Evolutionary conservation across 805 yeast species (phyloP).

Genomic region (Candida boidinii): DNA sequence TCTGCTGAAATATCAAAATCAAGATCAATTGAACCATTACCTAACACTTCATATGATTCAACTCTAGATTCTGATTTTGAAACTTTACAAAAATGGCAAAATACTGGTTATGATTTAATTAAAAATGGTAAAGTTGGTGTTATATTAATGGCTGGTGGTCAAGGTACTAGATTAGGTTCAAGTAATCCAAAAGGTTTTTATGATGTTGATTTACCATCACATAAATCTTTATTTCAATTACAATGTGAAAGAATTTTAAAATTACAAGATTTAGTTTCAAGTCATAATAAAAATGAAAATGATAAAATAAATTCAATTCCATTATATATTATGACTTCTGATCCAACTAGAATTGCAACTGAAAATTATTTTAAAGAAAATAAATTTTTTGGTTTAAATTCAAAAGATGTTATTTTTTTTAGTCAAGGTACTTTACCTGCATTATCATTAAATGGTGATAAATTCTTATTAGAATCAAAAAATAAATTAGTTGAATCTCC

Average conservation of each 20-base stretch:
- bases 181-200: conserved; percentile 90
- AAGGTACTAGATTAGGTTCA: conserved; percentile 93
- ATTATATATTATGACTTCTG: conserved; percentile 95
- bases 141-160: conserved; percentile 95
- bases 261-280: conserved; percentile 54
- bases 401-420: conserved; percentile 63
- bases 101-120: conserved; percentile 60
- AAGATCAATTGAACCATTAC: conserved; percentile 38
- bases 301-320: conserved; percentile 32
- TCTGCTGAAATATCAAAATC: conserved; percentile 13
- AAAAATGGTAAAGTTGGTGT: conserved; percentile 74
- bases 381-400: conserved; percentile 61
- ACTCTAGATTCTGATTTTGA: conserved; percentile 27
- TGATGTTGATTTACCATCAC: conserved; percentile 77
- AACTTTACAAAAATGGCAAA: conserved; percentile 21
- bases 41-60: conserved; percentile 44
- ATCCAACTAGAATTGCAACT: conserved; percentile 72
- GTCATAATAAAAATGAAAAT: conserved; percentile 16
- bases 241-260: conserved; percentile 80
- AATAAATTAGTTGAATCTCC: conserved; percentile 72
- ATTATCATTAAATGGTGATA: conserved; percentile 57
- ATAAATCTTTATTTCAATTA: conserved; percentile 77
- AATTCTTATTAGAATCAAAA: conserved; percentile 54
- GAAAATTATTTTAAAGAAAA: conserved; percentile 57
- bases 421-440: conserved; percentile 97